A percentile compares a stretch with the other conserved stretches of the same genome.
phyloP scores from a whole-genome alignment of 306 rosid genomes.

The Lathyrus tuberosus region DNA sequence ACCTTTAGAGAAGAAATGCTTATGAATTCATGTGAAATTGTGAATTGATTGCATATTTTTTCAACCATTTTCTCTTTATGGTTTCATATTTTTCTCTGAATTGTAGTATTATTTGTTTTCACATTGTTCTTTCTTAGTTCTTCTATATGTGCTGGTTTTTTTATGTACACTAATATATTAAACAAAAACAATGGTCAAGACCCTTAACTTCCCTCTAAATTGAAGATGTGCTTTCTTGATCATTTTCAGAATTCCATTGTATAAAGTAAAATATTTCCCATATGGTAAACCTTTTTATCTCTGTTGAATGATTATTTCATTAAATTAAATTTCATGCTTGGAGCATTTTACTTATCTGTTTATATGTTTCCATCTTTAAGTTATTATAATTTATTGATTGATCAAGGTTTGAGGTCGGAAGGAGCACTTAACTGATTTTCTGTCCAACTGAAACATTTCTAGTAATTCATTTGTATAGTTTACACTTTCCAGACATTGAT shows the following conservation, averaged over 20 bases:
- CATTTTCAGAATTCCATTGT: constrained; percentile 1
- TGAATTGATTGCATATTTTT: constrained; percentile 15
- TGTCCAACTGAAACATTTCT: constrained; percentile 36
- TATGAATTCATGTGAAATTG: not conserved
- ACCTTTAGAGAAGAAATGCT: constrained; percentile 3
- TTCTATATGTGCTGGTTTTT: not conserved
- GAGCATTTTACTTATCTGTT: constrained; percentile 22
- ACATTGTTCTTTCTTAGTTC: constrained; percentile 22
- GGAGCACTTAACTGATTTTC: constrained; percentile 25
- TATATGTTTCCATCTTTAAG: constrained; percentile 18
- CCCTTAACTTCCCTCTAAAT: not conserved
- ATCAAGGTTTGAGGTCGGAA: constrained; percentile 27
- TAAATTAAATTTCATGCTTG: constrained; percentile 15
- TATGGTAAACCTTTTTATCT: constrained; percentile 27
- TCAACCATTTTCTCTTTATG: constrained; percentile 18
- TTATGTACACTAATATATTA: not conserved
- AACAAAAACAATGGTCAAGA: not conserved
- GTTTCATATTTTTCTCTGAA: constrained; percentile 13
- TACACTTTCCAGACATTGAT: constrained; percentile 67
- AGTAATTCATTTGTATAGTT: constrained; percentile 37
- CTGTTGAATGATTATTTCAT: constrained; percentile 18
- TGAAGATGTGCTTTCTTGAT: not conserved
- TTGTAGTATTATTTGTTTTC: not conserved
- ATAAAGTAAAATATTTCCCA: not conserved
- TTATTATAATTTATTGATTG: constrained; percentile 24